Conservation (phyloP, 345 rosid species). For the Erucastrum elatum region DNA sequence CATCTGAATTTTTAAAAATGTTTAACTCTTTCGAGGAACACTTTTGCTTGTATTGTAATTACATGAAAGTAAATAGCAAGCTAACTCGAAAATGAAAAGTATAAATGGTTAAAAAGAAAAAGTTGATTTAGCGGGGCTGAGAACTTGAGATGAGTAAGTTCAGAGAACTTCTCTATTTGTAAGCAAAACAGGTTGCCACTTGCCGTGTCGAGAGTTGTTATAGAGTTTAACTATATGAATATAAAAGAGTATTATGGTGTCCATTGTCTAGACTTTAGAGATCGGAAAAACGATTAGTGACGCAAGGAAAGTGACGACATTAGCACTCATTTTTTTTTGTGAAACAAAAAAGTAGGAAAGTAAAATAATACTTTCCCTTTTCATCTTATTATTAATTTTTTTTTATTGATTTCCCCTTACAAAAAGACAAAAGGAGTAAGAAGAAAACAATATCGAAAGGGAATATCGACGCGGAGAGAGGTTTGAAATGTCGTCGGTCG, state of each 20-base stretch:
- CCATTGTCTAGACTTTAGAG: background rate
- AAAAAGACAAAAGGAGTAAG: background rate
- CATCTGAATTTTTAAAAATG: background rate
- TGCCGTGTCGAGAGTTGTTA: background rate
- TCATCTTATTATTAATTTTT: background rate
- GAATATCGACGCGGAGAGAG: slow-evolving; percentile 34
- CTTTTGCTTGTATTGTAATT: background rate
- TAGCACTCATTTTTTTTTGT: background rate
- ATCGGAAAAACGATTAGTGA: slow-evolving; percentile 1
- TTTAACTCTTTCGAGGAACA: background rate
- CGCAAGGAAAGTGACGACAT: slow-evolving; percentile 11
- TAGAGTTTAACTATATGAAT: background rate
- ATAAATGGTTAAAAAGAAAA: background rate
- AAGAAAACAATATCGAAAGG: background rate
- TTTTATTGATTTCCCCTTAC: background rate
- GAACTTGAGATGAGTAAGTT: background rate
- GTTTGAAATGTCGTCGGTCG: slow-evolving; percentile 43
- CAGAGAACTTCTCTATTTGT: background rate
- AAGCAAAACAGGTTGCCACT: background rate
- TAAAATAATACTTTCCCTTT: background rate
- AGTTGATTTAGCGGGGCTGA: background rate
- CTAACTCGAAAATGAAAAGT: background rate
- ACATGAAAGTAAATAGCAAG: background rate
- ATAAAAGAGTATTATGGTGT: background rate
- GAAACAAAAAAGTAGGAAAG: background rate